Base-by-base conservation (phyloP, 306 rosid species). In the Pueraria montana region DNA sequence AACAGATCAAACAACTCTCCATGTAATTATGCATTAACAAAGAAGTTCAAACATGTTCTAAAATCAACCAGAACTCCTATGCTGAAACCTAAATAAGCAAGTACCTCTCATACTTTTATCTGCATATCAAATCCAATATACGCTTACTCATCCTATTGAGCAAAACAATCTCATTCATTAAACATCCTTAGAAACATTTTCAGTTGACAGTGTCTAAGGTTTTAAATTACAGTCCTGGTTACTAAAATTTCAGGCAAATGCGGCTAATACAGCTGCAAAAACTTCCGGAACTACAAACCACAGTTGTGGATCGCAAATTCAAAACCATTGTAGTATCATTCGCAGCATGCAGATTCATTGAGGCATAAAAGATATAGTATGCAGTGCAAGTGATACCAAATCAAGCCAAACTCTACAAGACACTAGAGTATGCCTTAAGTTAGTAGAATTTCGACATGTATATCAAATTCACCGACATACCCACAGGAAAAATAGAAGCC, bases 71-170 rank as follows among this genome's bases (percentile, higher is more conserved):
- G 48, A 40, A 52, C 49, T 59, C 34, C 61, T 48, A 2, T 16
- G 20, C 58, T 26, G 59, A 43, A 62, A 70, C 27, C 71, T n/a
- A 70, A 80, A 14, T 45, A 52, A 59, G 50, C 13, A 4, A 55
- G 43, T 1, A 46, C 32, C 34, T 46, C 62, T 46, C 48, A n/a
- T 17, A 55, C 59, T 45, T 36, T 4, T 21, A 75, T 75, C 68
- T 38, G 49, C 67, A 75, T 40, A 42, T 13, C 23, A 76, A 76
- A 21, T 38, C 34, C 26, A 78, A 66, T 14, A n/a, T 20, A 52
- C 13, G 76, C 75, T 52, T 12, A 20, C 69, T 38, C 76, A 52
- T 16, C 27, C 75, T 5, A 0, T 64, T 20, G 74, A 40, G 50
- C 52, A 78, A 65, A 8, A 49, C 17, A 21, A 53, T 6, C 53